A percentile compares a stretch with the other conserved stretches of the same genome.
phyloP scores from a whole-genome alignment of 768 basidiomycete genomes.

The Lactarius hatsudake region DNA sequence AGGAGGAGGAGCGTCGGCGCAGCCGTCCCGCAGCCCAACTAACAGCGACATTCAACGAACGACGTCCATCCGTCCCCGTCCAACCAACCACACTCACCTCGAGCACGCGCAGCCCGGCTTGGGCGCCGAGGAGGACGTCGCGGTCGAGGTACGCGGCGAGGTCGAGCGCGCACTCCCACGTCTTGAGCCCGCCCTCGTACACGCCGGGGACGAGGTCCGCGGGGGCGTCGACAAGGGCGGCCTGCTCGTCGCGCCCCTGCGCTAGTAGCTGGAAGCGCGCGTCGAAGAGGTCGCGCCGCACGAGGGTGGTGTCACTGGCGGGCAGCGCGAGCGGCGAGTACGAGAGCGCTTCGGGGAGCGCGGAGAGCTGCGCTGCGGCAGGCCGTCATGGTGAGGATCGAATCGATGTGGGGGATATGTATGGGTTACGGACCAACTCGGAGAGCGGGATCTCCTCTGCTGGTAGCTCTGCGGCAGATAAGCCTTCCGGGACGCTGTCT shows the following conservation, averaged over 20 bases:
- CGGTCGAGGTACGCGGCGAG: constrained; percentile 64
- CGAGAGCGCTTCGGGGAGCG: constrained; percentile 71
- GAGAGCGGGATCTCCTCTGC: constrained; percentile 35
- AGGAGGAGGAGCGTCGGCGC: constrained; percentile 79
- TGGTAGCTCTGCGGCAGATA: constrained; percentile 8
- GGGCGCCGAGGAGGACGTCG: constrained; percentile 26
- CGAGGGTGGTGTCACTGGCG: constrained; percentile 38
- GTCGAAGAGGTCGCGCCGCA: constrained; percentile 89
- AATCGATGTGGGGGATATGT: background rate
- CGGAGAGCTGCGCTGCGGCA: constrained; percentile 51
- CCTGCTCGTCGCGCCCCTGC: constrained; percentile 36
- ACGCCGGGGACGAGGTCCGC: constrained; percentile 89
- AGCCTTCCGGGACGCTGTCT: background rate
- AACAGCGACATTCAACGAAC: background rate
- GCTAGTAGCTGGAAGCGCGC: constrained; percentile 92
- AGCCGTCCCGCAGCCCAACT: constrained; percentile 95
- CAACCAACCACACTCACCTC: constrained; percentile 66
- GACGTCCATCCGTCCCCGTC: background rate
- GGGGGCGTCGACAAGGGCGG: constrained; percentile 72
- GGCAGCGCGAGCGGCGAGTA: constrained; percentile 70
- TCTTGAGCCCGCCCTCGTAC: constrained; percentile 96
- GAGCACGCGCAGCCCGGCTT: constrained; percentile 53
- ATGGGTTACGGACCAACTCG: constrained; percentile 33
- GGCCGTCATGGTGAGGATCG: constrained; percentile 2
- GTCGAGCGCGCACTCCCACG: constrained; percentile 95